Evolutionary conservation across 176 grass and related monocot species (phyloP).

Genomic region (Guadua angustifolia): DNA sequence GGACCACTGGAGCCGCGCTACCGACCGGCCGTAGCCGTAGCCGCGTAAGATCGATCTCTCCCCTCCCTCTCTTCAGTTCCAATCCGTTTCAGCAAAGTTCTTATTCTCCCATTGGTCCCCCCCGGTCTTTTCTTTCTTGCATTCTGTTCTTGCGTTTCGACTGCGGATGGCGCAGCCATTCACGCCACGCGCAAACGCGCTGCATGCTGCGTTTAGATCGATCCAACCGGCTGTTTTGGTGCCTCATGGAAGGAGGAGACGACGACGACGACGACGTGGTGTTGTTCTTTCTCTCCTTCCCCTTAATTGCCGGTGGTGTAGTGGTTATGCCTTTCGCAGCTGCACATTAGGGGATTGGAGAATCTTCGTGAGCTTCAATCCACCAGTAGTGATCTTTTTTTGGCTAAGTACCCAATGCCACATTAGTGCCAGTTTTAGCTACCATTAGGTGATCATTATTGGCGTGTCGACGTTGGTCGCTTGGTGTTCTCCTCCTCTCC

Average conservation of each 20-base stretch:
- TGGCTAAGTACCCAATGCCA: not conserved
- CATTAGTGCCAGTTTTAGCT: not conserved
- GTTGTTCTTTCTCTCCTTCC: not conserved
- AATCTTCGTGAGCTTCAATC: slow-evolving; percentile 1
- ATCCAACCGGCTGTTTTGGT: not conserved
- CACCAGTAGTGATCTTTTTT: not conserved
- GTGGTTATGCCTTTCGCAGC: slow-evolving; percentile 32
- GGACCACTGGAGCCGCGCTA: slow-evolving; percentile 53
- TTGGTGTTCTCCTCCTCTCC: not conserved
- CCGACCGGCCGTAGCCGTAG: slow-evolving; percentile 48
- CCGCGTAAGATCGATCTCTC: slow-evolving; percentile 57
- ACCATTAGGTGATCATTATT: not conserved
- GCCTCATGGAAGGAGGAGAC: not conserved
- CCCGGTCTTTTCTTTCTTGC: not conserved
- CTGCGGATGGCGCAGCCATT: not conserved
- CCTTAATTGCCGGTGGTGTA: slow-evolving; percentile 39
- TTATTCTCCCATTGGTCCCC: not conserved
- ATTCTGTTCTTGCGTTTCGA: not conserved
- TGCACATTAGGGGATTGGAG: slow-evolving; percentile 9
- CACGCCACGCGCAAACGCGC: not conserved
- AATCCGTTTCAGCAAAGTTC: not conserved
- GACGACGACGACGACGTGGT: slow-evolving; percentile 18
- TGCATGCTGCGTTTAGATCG: slow-evolving; percentile 31
- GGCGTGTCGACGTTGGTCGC: not conserved
- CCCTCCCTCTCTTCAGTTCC: not conserved